Evolutionary conservation across 1,284 basidiomycete species (phyloP), one percentile per base, ranked within the genome.

Genomic region (Fomitopsis pinicola): DNA sequence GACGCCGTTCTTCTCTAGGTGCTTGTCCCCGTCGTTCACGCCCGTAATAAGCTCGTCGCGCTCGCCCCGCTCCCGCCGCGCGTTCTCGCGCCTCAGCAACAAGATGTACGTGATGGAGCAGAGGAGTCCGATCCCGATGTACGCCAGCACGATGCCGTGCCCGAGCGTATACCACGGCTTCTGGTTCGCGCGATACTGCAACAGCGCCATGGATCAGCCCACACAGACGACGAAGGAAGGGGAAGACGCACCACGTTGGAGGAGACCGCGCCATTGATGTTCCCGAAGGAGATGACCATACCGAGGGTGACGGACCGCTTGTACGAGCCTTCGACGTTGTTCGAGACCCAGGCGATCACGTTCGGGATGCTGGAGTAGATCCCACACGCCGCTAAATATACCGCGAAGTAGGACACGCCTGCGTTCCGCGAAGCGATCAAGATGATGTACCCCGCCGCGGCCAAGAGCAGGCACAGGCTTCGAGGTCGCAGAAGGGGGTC

Each of bases 351-450:
- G 6, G 88, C 86, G 64, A 88, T 80, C 3, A 86, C 83, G 73
- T 90, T 91, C 33, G 88, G 79, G 64, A 91, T 87, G 54, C 83
- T 78, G 5, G 88, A 87, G 70, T 88, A 91, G 62, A 91, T 89
- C 33, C 88, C 88, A 67, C 86, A 83, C 59, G 87, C 83, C n/a
- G 87, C 87, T 63, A 90, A 74, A 71, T 83, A 91, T 44, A 87
- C 83, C 22, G 83, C 87, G 61, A 88, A 81, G 71, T 91, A 91
- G 2, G 87, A 89, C 9, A 91, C 73, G 0, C 82, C 80, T 0
- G 87, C 78, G 64, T 76, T 87, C 55, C 82, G 78, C 19, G 88
- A 90, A 14, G 73, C 71, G 19, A 89, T 79, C 26, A 91, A 76
- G 55, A 91, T 88, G 60, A 89, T 83, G 68, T 91, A 91, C n/a